These are phyloP conservation scores for Nidularia pulvinata DNA, from an alignment of 768 basidiomycete species.

Conservation along the genomic window DNA sequence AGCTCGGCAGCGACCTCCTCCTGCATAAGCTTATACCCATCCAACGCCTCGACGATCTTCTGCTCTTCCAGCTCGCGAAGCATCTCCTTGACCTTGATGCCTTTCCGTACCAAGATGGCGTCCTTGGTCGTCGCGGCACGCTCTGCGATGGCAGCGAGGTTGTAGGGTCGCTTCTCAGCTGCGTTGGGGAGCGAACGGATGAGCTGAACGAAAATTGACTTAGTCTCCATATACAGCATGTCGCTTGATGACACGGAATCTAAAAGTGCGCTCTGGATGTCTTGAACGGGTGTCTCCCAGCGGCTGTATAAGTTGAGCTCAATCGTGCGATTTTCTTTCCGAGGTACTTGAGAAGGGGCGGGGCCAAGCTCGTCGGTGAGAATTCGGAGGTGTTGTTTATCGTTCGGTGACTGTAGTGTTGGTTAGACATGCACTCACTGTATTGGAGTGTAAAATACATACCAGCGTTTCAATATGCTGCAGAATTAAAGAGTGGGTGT, in stretches of 20 bases:
- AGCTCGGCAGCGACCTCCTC: constrained; percentile 97
- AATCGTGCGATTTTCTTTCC: constrained; percentile 96
- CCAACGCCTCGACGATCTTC: constrained; percentile 77
- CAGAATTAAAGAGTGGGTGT: constrained; percentile 93
- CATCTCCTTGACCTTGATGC: constrained; percentile 99
- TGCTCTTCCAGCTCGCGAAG: constrained; percentile 92
- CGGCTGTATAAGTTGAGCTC: constrained; percentile 94
- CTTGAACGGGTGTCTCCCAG: constrained; percentile 99
- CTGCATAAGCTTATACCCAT: constrained; percentile 94
- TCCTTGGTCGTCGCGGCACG: constrained; percentile 98
- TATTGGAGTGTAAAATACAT: constrained; percentile 22
- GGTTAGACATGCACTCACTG: neutral
- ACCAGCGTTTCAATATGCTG: constrained; percentile 97
- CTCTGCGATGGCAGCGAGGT: constrained; percentile 88
- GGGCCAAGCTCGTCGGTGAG: constrained; percentile 95
- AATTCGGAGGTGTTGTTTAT: constrained; percentile 96
- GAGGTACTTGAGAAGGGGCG: constrained; percentile 93
- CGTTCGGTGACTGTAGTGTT: constrained; percentile 80
- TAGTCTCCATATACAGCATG: constrained; percentile 99
- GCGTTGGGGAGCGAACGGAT: constrained; percentile 91
- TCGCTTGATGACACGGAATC: constrained; percentile 97
- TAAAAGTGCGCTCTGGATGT: constrained; percentile 95
- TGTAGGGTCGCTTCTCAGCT: constrained; percentile 85
- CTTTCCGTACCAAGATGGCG: constrained; percentile 91
- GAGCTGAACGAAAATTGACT: constrained; percentile 98